phyloP scores from a whole-genome alignment of 768 basidiomycete genomes.

The Russula sp. region DNA sequence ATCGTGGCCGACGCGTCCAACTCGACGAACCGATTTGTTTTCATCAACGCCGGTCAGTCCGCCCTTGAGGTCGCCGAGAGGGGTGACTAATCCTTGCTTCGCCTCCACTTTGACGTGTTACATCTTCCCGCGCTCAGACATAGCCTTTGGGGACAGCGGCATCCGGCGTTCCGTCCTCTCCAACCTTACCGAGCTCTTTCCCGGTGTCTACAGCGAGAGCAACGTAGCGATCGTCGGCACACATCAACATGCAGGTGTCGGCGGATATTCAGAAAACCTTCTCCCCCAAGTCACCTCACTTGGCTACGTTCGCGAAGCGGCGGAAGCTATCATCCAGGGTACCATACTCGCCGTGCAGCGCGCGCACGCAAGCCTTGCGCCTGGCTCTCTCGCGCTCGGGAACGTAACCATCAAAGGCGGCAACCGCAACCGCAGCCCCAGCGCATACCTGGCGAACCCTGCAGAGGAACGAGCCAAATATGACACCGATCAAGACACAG shows the following conservation, averaged over 20 bases:
- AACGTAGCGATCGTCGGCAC: conserved; percentile 74
- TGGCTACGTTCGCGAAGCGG: conserved; percentile 66
- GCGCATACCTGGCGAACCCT: conserved; percentile 71
- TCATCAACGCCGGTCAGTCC: conserved; percentile 62
- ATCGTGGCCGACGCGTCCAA: conserved; percentile 57
- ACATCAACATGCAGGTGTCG: conserved; percentile 71
- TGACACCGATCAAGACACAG: conserved; percentile 66
- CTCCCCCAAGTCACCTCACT: conserved; percentile 69
- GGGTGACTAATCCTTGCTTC: background rate
- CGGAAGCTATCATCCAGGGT: conserved; percentile 63
- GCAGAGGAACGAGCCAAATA: conserved; percentile 59
- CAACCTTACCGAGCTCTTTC: conserved; percentile 47
- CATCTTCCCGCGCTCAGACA: conserved; percentile 39
- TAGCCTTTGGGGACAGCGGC: conserved; percentile 77
- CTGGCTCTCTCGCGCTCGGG: conserved; percentile 54
- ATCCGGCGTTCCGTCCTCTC: conserved; percentile 61
- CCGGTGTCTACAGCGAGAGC: conserved; percentile 56
- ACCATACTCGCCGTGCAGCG: conserved; percentile 61
- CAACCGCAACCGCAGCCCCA: conserved; percentile 69
- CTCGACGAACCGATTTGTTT: conserved; percentile 55
- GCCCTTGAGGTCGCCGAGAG: background rate
- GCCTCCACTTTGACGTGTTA: background rate
- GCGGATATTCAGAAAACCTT: conserved; percentile 71
- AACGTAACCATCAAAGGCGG: conserved; percentile 62
- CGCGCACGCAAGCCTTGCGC: conserved; percentile 55